Percentiles rank a stretch among this genome's conserved stretches.
Evolutionary conservation across 352 stramenopile species (phyloP).

Genomic region (Chrysophaeum taylorii): DNA sequence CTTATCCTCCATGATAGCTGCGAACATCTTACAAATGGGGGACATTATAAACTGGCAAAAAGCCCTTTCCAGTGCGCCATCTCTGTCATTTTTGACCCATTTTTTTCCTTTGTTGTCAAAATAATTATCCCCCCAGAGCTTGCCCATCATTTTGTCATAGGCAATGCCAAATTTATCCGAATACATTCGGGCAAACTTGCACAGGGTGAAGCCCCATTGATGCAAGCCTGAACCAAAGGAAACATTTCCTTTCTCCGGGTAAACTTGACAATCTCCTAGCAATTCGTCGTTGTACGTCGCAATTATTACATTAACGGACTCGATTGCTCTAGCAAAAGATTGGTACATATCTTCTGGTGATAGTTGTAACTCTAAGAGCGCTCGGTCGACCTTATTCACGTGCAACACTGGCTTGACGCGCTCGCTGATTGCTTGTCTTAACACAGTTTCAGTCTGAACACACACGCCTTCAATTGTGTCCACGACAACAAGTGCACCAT

Average conservation of each 20-base stretch:
- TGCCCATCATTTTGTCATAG: constrained; percentile 97
- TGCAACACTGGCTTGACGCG: constrained; percentile 96
- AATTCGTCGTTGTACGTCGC: constrained; percentile 95
- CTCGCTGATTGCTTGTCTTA: constrained; percentile 94
- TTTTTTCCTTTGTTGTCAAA: constrained; percentile 89
- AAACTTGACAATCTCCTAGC: constrained; percentile 92
- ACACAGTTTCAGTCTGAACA: constrained; percentile 97
- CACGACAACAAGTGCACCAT: constrained; percentile 97
- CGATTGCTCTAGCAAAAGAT: constrained; percentile 92
- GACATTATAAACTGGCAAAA: constrained; percentile 99
- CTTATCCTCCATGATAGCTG: constrained; percentile 99
- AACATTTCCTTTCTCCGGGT: constrained; percentile 94
- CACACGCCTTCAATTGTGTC: constrained; percentile 98
- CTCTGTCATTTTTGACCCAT: constrained; percentile 89
- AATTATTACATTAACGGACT: constrained; percentile 99
- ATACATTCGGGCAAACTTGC: constrained; percentile 97
- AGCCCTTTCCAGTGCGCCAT: constrained; percentile 85
- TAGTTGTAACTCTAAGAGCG: constrained; percentile 93
- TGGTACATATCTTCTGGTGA: constrained; percentile 98
- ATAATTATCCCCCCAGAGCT: constrained; percentile 99
- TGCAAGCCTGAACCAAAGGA: constrained; percentile 97
- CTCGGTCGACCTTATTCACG: constrained; percentile 99
- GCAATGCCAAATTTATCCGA: constrained; percentile 95
- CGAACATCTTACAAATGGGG: constrained; percentile 98
- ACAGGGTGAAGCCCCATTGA: constrained; percentile 99